Percentiles rank a stretch among this genome's conserved stretches.
These are phyloP conservation scores for Physcia stellaris DNA, from an alignment of 495 filamentous ascomycete genomes.

Conservation along the genomic window DNA sequence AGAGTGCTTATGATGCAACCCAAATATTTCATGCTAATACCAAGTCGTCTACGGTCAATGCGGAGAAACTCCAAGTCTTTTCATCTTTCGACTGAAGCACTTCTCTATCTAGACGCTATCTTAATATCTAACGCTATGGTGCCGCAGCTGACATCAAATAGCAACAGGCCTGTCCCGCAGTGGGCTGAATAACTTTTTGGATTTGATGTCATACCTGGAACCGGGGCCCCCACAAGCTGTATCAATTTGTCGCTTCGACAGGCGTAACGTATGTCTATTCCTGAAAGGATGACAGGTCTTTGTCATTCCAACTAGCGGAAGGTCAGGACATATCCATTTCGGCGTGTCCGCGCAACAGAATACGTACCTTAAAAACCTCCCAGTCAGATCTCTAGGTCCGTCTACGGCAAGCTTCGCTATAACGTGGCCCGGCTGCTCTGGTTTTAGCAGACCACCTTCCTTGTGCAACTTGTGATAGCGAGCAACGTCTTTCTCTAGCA, in stretches of 20 bases:
- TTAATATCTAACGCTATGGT: no score
- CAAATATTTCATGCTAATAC: constrained; percentile 84
- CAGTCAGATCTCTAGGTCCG: constrained; percentile 52
- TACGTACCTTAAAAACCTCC: constrained; percentile 59
- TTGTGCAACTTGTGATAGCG: constrained; percentile 57
- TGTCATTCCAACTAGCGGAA: constrained; percentile 54
- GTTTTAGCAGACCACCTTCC: constrained; percentile 55
- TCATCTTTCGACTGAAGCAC: constrained; percentile 90
- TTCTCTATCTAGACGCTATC: constrained; percentile 9
- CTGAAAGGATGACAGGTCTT: constrained; percentile 52
- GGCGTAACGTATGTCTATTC: no score
- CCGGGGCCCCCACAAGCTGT: no score
- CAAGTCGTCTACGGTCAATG: constrained; percentile 51
- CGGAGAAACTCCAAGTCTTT: constrained; percentile 69
- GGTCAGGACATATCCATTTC: no score
- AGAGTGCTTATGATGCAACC: constrained; percentile 46
- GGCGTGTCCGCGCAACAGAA: no score
- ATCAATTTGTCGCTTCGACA: no score
- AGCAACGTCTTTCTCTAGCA: constrained; percentile 52
- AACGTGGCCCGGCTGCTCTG: constrained; percentile 74
- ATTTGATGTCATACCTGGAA: no score
- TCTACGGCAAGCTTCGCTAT: constrained; percentile 63
- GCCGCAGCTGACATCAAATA: no score
- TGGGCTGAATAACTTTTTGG: no score
- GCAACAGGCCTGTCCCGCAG: no score